Conservation (phyloP, 2,329 filamentous ascomycete genomes). For the Phaeophleospora eucalypticola region DNA sequence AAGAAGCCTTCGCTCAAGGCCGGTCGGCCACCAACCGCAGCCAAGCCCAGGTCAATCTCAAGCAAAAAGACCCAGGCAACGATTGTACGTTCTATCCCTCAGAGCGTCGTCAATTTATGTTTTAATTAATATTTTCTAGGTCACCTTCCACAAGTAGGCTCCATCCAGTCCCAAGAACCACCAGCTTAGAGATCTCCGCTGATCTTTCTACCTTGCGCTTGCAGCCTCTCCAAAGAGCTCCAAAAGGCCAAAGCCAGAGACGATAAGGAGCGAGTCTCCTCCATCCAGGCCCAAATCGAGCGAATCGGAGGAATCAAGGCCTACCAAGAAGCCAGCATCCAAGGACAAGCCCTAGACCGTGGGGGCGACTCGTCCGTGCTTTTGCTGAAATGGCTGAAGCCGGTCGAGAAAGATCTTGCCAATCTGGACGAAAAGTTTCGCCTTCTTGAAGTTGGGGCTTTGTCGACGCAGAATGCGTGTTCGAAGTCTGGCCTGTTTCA, state of each 20-base stretch:
- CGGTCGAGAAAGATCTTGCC: slow-evolving; percentile 1
- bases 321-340: slow-evolving; percentile 61
- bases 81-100: no score
- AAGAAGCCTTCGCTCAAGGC: slow-evolving; percentile 18
- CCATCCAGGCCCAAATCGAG: slow-evolving; percentile 49
- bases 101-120: no score
- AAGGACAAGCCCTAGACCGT: slow-evolving; percentile 56
- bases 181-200: neutral
- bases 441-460: slow-evolving; percentile 83
- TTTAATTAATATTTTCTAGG: no score
- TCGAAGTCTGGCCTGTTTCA: slow-evolving; percentile 67
- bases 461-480: slow-evolving; percentile 81
- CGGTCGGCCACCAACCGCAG: slow-evolving; percentile 43
- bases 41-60: slow-evolving; percentile 43
- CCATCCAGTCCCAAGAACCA: neutral
- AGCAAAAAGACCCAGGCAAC: slow-evolving; percentile 55
- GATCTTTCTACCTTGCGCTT: neutral
- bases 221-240: slow-evolving; percentile 53
- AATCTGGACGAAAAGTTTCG: slow-evolving; percentile 41
- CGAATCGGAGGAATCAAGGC: slow-evolving; percentile 55
- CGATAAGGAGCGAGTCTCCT: slow-evolving; percentile 37
- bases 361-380: slow-evolving; percentile 62
- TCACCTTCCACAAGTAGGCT: slow-evolving; percentile 48
- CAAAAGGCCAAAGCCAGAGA: slow-evolving; percentile 47
- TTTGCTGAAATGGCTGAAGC: slow-evolving; percentile 55